Conservation (phyloP, 371 early-diverging fungal genomes). For the Apophysomyces variabilis region DNA sequence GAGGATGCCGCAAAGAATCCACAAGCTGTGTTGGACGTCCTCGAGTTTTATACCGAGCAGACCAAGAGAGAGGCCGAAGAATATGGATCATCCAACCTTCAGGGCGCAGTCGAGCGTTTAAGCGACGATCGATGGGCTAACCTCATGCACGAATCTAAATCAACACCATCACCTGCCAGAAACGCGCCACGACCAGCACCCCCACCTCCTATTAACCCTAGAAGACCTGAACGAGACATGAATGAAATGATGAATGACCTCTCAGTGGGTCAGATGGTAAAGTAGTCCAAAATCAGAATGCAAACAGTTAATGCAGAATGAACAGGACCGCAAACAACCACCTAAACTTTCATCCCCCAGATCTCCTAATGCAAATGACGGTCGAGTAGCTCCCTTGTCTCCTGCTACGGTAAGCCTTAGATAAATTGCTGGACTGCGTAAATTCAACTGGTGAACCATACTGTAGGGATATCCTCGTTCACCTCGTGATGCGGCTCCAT, state of each 20-base stretch:
- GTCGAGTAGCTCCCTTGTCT: constrained; percentile 17
- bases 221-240: constrained; percentile 22
- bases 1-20: constrained; percentile 94
- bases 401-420: constrained; percentile 30
- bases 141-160: constrained; percentile 33
- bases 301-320: not conserved
- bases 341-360: constrained; percentile 14
- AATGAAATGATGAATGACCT: constrained; percentile 35
- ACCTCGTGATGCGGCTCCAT: constrained; percentile 18
- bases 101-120: constrained; percentile 45
- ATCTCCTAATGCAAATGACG: not conserved
- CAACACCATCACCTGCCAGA: not conserved
- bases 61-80: constrained; percentile 54
- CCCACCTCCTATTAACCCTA: constrained; percentile 20
- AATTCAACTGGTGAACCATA: not conserved
- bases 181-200: constrained; percentile 32
- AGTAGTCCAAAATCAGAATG: not conserved
- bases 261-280: constrained; percentile 15
- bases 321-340: constrained; percentile 11
- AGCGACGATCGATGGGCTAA: constrained; percentile 56
- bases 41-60: constrained; percentile 92
- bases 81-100: constrained; percentile 39
- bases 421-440: not conserved
- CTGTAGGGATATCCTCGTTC: constrained; percentile 21
- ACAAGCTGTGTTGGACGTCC: constrained; percentile 92